phyloP scores from a whole-genome alignment of 1,284 basidiomycete genomes.

The Marasmius tenuissimus region DNA sequence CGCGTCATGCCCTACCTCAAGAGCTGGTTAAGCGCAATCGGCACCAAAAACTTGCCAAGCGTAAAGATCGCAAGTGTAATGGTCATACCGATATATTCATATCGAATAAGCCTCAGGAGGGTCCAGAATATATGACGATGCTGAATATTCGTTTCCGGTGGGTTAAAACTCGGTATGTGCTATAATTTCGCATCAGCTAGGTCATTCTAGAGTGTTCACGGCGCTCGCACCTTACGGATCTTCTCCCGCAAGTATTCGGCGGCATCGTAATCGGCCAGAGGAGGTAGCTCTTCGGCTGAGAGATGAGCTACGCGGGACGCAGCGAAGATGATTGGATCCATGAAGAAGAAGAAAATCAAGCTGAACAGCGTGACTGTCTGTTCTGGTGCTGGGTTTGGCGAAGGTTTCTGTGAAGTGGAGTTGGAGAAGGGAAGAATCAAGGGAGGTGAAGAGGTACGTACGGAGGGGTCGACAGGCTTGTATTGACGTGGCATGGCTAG shows the following conservation, averaged over 20 bases:
- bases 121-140: slow-evolving; percentile 7
- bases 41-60: slow-evolving; percentile 1
- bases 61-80: slow-evolving; percentile 3
- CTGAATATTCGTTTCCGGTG: background rate
- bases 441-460: background rate
- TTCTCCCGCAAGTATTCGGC: slow-evolving; percentile 20
- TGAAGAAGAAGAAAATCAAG: background rate
- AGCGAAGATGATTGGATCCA: background rate
- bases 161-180: slow-evolving; percentile 2
- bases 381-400: background rate
- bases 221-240: slow-evolving; percentile 18
- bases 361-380: background rate
- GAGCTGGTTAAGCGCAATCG: slow-evolving; percentile 10
- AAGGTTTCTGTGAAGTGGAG: background rate
- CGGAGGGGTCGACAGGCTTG: background rate
- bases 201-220: background rate
- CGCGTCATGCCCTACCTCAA: slow-evolving; percentile 22
- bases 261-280: slow-evolving; percentile 46
- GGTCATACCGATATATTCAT: background rate
- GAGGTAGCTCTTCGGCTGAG: slow-evolving; percentile 31
- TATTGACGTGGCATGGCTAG: background rate
- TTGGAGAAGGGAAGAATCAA: background rate
- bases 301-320: slow-evolving; percentile 1
- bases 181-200: background rate
- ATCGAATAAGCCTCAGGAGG: slow-evolving; percentile 1